Evolutionary conservation across 1,139 yeast genomes (phyloP), one percentile per base, ranked within the genome.

Genomic region (Lodderomyces theae): DNA sequence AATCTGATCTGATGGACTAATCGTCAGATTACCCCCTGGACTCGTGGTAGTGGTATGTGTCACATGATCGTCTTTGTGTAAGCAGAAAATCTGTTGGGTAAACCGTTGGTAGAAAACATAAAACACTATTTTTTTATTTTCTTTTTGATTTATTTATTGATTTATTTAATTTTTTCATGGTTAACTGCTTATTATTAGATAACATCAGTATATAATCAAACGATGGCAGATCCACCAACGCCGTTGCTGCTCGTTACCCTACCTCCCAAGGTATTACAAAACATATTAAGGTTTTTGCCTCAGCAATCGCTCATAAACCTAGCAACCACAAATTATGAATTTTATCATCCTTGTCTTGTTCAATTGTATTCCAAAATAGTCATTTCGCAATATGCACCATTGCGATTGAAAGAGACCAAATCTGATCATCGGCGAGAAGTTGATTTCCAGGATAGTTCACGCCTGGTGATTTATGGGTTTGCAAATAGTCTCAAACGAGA

Each of bases 321-420:
- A n/a, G 60, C 74, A 1, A 51, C 53, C 16, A 67, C 76, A 18
- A 68, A 65, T 50, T 69, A 48, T 49, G 51, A 52, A 33, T 64
- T 64, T 47, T 70, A 71, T 46, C 51, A 54, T 32, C 72, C 73
- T 25, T 66, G 72, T 40, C 44, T 60, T 36, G 41, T 45, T 24
- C 56, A 60, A 38, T 51, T 71, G 29, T 70, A 70, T 49, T 44
- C 50, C n/a, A 52, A 53, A 19, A 52, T 70, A 21, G 44, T 53
- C 13, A 50, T 70, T 3, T 62, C 57, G 42, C 42, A 41, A 12
- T 53, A 51, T 31, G 62, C 65, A 4, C 55, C 60, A 12, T 50
- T 60, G 19, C 39, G 46, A 16, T 12, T 22, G 11, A 32, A 18
- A 18, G 17, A 18, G 23, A 25, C 18, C 34, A 52, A 42, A 21